Percentiles rank a stretch among this genome's conserved stretches.
Conservation (phyloP, 1,139 yeast species). For the Lodderomyces metapsilosis region DNA sequence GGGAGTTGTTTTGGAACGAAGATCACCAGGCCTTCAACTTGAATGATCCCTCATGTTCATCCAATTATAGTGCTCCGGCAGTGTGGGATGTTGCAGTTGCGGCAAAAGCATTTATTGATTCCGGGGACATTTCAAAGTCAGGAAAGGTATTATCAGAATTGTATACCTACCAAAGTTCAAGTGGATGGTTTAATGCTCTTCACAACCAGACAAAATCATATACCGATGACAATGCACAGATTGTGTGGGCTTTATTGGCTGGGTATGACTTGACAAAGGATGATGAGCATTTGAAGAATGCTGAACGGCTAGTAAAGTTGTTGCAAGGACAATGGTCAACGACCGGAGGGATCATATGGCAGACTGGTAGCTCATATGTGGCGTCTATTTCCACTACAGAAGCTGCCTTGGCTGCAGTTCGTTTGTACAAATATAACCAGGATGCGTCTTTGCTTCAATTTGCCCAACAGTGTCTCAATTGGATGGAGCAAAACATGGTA, state of each 20-base stretch:
- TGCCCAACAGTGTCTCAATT: constrained; percentile 23
- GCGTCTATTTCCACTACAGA: constrained; percentile 37
- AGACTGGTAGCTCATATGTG: constrained; percentile 21
- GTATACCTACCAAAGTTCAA: constrained; percentile 15
- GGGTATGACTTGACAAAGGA: constrained; percentile 21
- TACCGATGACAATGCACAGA: constrained; percentile 36
- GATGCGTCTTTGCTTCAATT: constrained; percentile 21
- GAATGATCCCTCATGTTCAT: constrained; percentile 14
- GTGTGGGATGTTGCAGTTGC: constrained; percentile 28
- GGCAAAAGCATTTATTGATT: constrained; percentile 17
- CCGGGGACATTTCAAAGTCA: constrained; percentile 10
- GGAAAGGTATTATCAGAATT: constrained; percentile 13
- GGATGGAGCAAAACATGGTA: constrained; percentile 22
- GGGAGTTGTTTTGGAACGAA: constrained; percentile 18
- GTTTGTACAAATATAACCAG: constrained; percentile 20
- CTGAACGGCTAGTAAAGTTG: constrained; percentile 18
- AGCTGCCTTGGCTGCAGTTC: constrained; percentile 32
- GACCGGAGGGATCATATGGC: constrained; percentile 34
- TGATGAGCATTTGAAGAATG: constrained; percentile 17
- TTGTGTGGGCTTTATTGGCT: constrained; percentile 29
- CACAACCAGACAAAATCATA: constrained; percentile 28
- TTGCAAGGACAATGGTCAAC: constrained; percentile 20
- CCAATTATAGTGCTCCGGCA: constrained; percentile 15
- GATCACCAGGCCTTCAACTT: constrained; percentile 12
- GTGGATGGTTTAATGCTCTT: constrained; percentile 26